phyloP scores from a whole-genome alignment of 768 basidiomycete genomes.

The Rhizopogon sp. region DNA sequence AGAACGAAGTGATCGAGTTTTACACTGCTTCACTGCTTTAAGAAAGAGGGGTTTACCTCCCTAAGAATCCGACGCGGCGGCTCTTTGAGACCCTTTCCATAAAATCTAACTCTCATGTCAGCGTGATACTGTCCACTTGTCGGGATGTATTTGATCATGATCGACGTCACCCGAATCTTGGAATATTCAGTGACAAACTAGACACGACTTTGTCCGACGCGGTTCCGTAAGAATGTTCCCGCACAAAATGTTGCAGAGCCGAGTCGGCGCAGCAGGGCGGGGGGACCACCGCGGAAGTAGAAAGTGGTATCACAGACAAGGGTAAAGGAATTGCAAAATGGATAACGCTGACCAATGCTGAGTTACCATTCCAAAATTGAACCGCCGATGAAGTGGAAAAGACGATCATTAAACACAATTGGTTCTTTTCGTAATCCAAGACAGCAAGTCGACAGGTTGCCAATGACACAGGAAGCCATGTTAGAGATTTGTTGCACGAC shows the following conservation, averaged over 20 bases:
- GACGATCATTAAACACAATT: neutral
- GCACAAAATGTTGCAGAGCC: neutral
- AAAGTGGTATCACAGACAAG: neutral
- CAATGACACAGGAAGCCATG: no score
- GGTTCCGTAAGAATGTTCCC: neutral
- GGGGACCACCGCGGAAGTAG: neutral
- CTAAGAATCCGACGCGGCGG: neutral
- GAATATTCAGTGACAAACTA: no score
- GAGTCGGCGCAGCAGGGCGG: neutral
- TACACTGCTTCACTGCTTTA: neutral
- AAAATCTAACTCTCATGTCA: no score
- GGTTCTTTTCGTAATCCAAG: no score
- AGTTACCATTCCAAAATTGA: neutral
- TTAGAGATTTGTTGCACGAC: neutral
- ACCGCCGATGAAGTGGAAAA: neutral
- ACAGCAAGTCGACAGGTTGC: no score
- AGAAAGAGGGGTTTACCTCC: neutral
- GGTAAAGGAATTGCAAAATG: neutral
- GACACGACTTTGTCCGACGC: neutral
- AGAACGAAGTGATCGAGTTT: neutral
- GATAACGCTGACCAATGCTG: neutral
- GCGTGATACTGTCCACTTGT: no score
- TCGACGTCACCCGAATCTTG: neutral
- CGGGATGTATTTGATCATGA: neutral
- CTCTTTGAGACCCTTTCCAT: neutral